phyloP scores from a whole-genome alignment of 352 stramenopile genomes.

The Globisporangium perplexum region DNA sequence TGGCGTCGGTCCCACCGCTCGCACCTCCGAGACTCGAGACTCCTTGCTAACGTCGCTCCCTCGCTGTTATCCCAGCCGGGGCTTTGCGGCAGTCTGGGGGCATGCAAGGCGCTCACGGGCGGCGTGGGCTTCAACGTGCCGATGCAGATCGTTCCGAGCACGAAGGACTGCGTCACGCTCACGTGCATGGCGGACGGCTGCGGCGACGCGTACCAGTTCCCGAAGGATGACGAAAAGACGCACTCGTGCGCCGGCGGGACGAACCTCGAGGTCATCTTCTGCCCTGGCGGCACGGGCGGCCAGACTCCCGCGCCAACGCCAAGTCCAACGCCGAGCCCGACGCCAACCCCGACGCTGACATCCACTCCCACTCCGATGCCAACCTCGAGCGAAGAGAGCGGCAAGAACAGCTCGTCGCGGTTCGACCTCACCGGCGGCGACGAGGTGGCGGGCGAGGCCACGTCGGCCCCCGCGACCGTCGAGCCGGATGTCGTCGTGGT shows the following conservation, averaged over 20 bases:
- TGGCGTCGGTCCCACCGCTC: too few relatives aligned
- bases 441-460: constrained; percentile 9
- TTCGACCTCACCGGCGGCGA: constrained; percentile 1
- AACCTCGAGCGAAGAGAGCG: constrained; percentile 11
- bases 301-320: constrained; percentile 18
- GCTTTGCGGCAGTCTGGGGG: constrained; percentile 38
- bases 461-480: neutral
- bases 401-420: constrained; percentile 1
- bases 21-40: too few relatives aligned
- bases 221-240: constrained; percentile 72
- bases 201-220: constrained; percentile 53
- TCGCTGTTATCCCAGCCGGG: constrained; percentile 24
- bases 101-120: constrained; percentile 54
- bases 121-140: constrained; percentile 56
- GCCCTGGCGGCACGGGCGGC: constrained; percentile 34
- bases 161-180: constrained; percentile 28
- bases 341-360: constrained; percentile 23
- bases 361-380: too few relatives aligned
- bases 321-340: constrained; percentile 25
- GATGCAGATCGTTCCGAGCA: constrained; percentile 53
- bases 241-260: constrained; percentile 38
- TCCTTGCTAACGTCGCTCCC: neutral
- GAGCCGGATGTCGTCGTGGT: constrained; percentile 11
- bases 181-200: constrained; percentile 52
- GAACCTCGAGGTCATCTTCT: constrained; percentile 56